Evolutionary conservation across 441 rosid species (phyloP), one percentile per base, ranked within the genome.

Genomic region (Biscutella laevigata): DNA sequence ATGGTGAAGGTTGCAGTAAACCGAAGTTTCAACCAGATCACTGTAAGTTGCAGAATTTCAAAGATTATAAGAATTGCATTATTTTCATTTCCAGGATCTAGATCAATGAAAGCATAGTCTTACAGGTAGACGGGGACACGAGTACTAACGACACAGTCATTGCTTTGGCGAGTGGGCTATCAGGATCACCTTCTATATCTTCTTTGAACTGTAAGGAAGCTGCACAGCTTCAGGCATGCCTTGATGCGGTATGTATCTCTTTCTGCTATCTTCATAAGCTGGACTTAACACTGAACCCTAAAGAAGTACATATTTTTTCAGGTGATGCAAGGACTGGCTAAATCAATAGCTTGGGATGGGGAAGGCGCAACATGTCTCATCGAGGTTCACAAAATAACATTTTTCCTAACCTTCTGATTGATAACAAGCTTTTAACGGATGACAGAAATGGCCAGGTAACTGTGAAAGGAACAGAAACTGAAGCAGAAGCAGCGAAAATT

Each of bases 281-380:
- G 45, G 44, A 20, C 30, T 35, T 52, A 27, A 22, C 40, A 34
- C 14, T 0, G 14, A 44, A 33, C 2, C 9, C 25, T 16, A 22
- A 22, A 38, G 15, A 8, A 4, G 16, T 53, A 4, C 47, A 27
- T 35, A 2, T 61, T 9, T 50, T 59, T 25, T 34, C 75, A 88
- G 98, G 96, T 92, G 46, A 92, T 86, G 98, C 94, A 92, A 82
- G 89, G 95, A 58, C 95, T 88, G 46, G 98, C 98, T 27, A 92
- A 86, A 73, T 88, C 99, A 67, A 75, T 88, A 64, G 97, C 99
- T 64, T 92, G 95, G 96, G 98, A 92, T 77, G 98, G 98, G 42
- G 98, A 88, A 70, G 99, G 97, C 40, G 95, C 99, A 36, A 88
- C 98, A 4, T 92, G 98, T 70, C 72, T 92, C 41, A 79, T 88